Evolutionary conservation across 2,329 filamentous ascomycete species (phyloP), one percentile per base, ranked within the genome.

Genomic region (Talaromyces sp.): DNA sequence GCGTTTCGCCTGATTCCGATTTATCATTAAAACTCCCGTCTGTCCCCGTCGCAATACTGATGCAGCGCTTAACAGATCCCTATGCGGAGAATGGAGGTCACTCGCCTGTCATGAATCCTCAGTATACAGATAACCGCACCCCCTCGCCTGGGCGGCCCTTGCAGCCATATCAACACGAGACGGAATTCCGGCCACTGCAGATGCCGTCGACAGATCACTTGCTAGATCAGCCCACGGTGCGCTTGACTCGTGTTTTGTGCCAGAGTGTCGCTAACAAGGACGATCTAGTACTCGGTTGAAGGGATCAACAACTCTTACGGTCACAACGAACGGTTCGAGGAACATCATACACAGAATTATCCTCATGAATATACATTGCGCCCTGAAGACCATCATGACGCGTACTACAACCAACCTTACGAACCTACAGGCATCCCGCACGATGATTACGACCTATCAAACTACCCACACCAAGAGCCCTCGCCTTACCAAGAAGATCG

Each of bases 351-450:
- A 3, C 61, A 59, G 16, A 63, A 33, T 18, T 63, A 63, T 14
- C 65, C 63, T 12, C 81, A 82, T 63, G 89, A 92, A 62, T 93
- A 95, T 74, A 82, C 87, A 3, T 78, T 96, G 65, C 87, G 92
- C 71, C 92, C 93, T 9, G 88, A 96, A 74, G 87, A 88, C 63
- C 92, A 96, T 71, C 91, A 95, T 73, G 91, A 96, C 76, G 85
- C 86, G 61, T 96, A 96, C 80, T 93, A 90, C 75, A 91, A 88
- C 69, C 86, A 89, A 68, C 89, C 91, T 1, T 96, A 96, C 75
- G 85, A 92, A 67, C 90, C 91, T 12, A 80, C 84, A 9, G 82
- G 83, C 4, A 72, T 73, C 0, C 74, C 75, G 0, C 80, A 85
- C 40, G 86, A 88, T 23, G 82, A 83, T 64, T 81, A 82, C 65